Evolutionary conservation across 2,329 filamentous ascomycete genomes (phyloP).

Genomic region (Cryphonectria parasitica): DNA sequence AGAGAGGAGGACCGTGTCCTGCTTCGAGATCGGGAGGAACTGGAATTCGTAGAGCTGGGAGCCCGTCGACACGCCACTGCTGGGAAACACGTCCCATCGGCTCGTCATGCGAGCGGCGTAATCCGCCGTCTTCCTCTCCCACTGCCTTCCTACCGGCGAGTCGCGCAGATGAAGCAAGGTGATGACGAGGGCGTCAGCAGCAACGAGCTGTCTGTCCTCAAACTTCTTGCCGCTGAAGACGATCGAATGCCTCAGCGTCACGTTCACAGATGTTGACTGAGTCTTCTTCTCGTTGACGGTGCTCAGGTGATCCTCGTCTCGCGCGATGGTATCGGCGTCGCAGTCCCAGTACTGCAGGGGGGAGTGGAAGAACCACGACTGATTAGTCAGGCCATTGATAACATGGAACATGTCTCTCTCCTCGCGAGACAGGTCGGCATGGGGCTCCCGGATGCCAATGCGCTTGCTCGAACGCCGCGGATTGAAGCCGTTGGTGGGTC

Average conservation of each 20-base stretch:
- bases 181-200: conserved; percentile 78
- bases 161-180: conserved; percentile 72
- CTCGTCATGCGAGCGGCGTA: conserved; percentile 54
- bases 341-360: conserved; percentile 81
- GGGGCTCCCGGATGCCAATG: conserved; percentile 37
- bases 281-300: conserved; percentile 71
- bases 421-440: conserved; percentile 44
- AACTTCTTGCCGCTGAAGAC: conserved; percentile 84
- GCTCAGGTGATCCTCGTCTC: conserved; percentile 64
- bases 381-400: conserved; percentile 61
- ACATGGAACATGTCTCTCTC: conserved; percentile 62
- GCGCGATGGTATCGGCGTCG: conserved; percentile 59
- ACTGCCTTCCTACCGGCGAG: conserved; percentile 65
- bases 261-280: conserved; percentile 69
- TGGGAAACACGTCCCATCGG: conserved; percentile 69
- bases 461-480: conserved; percentile 45
- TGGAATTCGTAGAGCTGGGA: conserved; percentile 78
- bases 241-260: conserved; percentile 76
- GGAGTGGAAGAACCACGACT: conserved; percentile 81
- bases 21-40: conserved; percentile 71
- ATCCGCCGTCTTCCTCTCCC: conserved; percentile 62
- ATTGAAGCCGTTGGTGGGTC: conserved; percentile 59
- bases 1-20: conserved; percentile 66
- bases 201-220: conserved; percentile 66
- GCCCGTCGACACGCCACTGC: conserved; percentile 54